Base-by-base conservation (phyloP, 2,329 filamentous ascomycete genomes). In the Apiospora marii region DNA sequence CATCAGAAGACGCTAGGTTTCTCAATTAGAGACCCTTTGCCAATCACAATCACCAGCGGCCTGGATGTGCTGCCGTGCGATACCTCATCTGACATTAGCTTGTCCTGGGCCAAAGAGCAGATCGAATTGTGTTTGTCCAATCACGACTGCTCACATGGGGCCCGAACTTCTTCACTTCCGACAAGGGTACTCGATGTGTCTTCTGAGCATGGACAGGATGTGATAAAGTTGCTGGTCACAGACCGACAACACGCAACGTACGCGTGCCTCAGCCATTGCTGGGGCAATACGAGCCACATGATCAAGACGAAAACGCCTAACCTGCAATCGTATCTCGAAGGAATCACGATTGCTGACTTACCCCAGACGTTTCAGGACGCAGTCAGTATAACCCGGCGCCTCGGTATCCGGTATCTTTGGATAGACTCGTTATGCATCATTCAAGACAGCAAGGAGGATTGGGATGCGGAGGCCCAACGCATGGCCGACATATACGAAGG, bases 391-490 rank as follows among this genome's bases (percentile, higher is more conserved):
- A 76, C 77, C 12, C 75, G 72, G 10, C 72, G 58, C 22, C 75
- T 82, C 3, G 75, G 74, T 1, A 51, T 80, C 0, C 44, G 67
- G 7, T 81, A 79, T 68, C 69, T 82, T 1, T 82, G 80, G 80
- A 76, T 82, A 44, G 79, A 82, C 69, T 74, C 78, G 8, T 72
- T 82, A 16, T 81, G 79, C 71, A 82, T 82, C 46, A 69, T 80
- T 27, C 80, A 82, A 72, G 75, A 79, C 53, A 71, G 69, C 44
- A 6, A 53, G 3, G 70, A 73, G 30, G 80, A 82, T 68, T 80
- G 77, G 78, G 67, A 71, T 14, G 41, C 61, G 1, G 74, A 81
- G 70, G 70, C 76, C 1, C 70, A 64, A 22, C 67, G 70, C 41
- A 81, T 82, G 79, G 73, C 68, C 3, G 61, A 74, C 6, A 74